Base-by-base conservation (phyloP, 305 asterid species). In the Fraxinus sp. region DNA sequence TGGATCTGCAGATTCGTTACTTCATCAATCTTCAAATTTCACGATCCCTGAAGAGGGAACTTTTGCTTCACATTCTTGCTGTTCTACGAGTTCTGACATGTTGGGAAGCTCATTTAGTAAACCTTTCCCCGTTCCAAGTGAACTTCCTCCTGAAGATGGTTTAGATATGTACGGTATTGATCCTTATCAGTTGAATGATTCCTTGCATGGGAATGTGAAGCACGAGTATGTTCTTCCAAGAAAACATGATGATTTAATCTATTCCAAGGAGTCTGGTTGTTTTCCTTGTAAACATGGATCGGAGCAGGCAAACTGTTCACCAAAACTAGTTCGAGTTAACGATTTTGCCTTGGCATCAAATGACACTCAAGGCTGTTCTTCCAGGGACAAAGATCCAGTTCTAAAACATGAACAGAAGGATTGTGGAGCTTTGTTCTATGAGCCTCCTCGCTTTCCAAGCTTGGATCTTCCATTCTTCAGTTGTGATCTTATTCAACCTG, bases 401-500 rank as follows among this genome's bases (percentile, higher is more conserved):
- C 72, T 52, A 81, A 80, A 79, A n/a, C 90, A 85, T 77, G 92
- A 88, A 77, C 91, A 85, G 79, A 86, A 83, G 59, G 96, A 91
- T 72, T 80, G 91, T 20, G 97, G 99, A 81, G 85, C 92, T 87
- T 87, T 97, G 62, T 95, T 83, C 89, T 97, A 95, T 64, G 98
- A 97, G 83, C 98, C 99, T n/a, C 98, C 99, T 39, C 94, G 99
- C 76, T 97, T 97, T 86, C 99, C 99, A 57, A 92, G 97, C 92
- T 88, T 95, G 89, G 98, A 97, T 78, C 79, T 94, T 78, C 98
- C 99, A 6, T 95, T 97, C 89, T 92, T 95, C 76, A 93, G 97
- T 81, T 97, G 98, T 81, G 99, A 97, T 86, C 97, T 97, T 55
- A 81, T 92, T 78, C 97, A 94, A 80, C 82, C 97, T 76, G 92